Evolutionary conservation across 2,329 filamentous ascomycete species (phyloP).

Genomic region (Stagonosporopsis tanaceti): DNA sequence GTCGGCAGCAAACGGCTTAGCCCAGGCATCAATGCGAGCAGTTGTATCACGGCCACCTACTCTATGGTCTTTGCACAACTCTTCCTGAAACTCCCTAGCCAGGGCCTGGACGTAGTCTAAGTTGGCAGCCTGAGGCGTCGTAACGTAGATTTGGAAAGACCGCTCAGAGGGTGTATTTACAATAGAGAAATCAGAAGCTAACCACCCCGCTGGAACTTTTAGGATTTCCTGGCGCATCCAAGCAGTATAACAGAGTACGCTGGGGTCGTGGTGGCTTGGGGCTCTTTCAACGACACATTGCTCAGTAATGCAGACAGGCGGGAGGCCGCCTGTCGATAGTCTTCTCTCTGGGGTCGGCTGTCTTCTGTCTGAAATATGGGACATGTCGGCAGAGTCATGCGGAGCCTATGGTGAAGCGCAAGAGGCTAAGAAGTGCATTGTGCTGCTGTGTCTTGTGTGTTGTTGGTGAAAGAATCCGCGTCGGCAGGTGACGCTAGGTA

Average conservation of each 20-base stretch:
- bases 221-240: constrained; percentile 21
- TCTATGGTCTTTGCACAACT: constrained; percentile 18
- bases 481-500: too few species aligned
- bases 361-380: constrained; percentile 18
- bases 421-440: constrained; percentile 6
- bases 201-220: constrained; percentile 19
- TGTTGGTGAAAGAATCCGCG: neutral
- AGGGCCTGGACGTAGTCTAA: constrained; percentile 14
- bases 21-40: constrained; percentile 22
- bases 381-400: constrained; percentile 14
- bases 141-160: constrained; percentile 24
- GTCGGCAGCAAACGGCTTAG: constrained; percentile 16
- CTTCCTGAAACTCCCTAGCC: constrained; percentile 14
- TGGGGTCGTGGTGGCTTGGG: constrained; percentile 19
- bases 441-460: constrained; percentile 4
- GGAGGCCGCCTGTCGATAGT: constrained; percentile 24
- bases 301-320: constrained; percentile 15
- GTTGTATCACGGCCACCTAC: constrained; percentile 8
- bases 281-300: constrained; percentile 19
- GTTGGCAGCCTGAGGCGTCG: constrained; percentile 19
- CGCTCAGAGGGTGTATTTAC: constrained; percentile 12
- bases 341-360: constrained; percentile 17
- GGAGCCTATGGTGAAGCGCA: constrained; percentile 6
- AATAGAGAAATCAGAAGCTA: constrained; percentile 18
- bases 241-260: constrained; percentile 21